A percentile compares a stretch with the other conserved stretches of the same genome.
These are phyloP conservation scores for Solanum etuberosum DNA, from an alignment of 257 asterid genomes.

Conservation along the genomic window DNA sequence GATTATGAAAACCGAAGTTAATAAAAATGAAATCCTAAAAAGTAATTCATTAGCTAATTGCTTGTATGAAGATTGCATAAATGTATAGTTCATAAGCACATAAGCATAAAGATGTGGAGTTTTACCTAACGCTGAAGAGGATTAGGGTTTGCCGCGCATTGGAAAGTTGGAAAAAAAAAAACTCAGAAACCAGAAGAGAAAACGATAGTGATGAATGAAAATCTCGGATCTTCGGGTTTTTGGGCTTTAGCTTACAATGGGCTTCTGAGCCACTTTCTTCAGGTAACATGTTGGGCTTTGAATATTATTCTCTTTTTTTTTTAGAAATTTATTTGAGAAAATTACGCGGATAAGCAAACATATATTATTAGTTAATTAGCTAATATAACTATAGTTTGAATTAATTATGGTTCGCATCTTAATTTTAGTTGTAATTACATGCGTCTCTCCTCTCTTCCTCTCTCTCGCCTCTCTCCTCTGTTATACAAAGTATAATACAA, in stretches of 20 bases:
- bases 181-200: neutral
- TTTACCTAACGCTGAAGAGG: neutral
- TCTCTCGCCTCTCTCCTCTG: too few species aligned
- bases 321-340: too few species aligned
- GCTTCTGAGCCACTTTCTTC: neutral
- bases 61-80: neutral
- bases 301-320: neutral
- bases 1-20: neutral
- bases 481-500: too few species aligned
- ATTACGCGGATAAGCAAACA: too few species aligned
- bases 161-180: neutral
- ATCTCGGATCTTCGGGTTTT: neutral
- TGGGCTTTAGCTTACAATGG: neutral
- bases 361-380: too few species aligned
- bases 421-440: too few species aligned
- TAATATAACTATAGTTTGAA: too few species aligned
- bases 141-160: neutral
- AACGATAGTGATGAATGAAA: neutral
- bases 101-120: neutral
- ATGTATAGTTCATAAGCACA: neutral
- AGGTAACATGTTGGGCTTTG: neutral
- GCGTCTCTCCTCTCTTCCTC: too few species aligned
- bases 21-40: neutral
- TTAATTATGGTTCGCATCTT: too few species aligned
- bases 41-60: neutral